A percentile compares a stretch with the other conserved stretches of the same genome.
phyloP scores from a whole-genome alignment of 2,329 filamentous ascomycete genomes.

The Colletotrichum sp. region DNA sequence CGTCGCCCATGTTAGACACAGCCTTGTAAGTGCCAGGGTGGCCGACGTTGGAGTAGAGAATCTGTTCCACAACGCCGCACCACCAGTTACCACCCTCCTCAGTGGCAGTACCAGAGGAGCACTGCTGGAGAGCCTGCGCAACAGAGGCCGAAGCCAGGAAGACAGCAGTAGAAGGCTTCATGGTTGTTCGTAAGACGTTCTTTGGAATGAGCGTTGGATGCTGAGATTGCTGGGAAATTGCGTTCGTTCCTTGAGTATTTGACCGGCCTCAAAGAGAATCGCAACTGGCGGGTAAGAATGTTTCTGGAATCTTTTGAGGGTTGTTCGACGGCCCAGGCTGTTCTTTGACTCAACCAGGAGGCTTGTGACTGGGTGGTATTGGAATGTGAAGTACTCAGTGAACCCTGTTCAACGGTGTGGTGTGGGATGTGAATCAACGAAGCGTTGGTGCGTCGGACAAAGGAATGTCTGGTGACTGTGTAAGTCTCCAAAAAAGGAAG shows the following conservation, averaged over 20 bases:
- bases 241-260: not conserved
- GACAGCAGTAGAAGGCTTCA: constrained; percentile 34
- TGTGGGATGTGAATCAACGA: constrained; percentile 7
- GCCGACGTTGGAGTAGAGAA: constrained; percentile 68
- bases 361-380: not conserved
- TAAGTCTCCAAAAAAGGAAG: constrained; percentile 17
- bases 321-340: not conserved
- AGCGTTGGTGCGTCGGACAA: not conserved
- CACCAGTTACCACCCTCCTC: constrained; percentile 66
- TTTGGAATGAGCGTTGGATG: not conserved
- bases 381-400: not conserved
- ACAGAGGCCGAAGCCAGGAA: constrained; percentile 33
- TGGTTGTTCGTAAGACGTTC: constrained; percentile 17
- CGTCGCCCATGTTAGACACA: constrained; percentile 63
- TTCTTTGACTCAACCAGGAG: constrained; percentile 15
- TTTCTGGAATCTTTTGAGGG: constrained; percentile 2
- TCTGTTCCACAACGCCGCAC: constrained; percentile 67
- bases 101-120: constrained; percentile 33
- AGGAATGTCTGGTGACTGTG: constrained; percentile 21
- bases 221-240: constrained; percentile 3
- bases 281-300: not conserved
- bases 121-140: constrained; percentile 38
- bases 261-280: constrained; percentile 3
- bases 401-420: constrained; percentile 17
- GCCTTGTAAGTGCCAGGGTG: constrained; percentile 67